Evolutionary conservation across 257 asterid genomes (phyloP), one percentile per base, ranked within the genome.

Genomic region (Apocynum venetum): DNA sequence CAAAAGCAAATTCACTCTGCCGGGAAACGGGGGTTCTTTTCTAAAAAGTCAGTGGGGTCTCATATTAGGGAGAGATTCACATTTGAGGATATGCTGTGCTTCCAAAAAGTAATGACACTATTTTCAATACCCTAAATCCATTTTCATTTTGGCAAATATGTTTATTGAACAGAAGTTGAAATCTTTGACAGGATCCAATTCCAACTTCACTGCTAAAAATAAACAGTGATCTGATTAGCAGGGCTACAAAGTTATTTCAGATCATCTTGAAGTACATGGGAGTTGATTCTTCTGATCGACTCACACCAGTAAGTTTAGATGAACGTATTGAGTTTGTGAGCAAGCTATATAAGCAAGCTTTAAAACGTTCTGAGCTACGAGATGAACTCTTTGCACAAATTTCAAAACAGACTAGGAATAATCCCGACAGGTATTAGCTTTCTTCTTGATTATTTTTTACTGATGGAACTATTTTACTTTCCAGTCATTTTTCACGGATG

Each of bases 81-180:
- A 80, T 89, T 96, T 84, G 98, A 91, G 85, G 99, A 96, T 86
- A 96, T 96, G 99, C 83, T 96, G 49, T 91, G 96, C 81, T 96
- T 91, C 81, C 99, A 93, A 78, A 96, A 88, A 97, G 99, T 96
- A 83, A 79, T 73, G 55, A 53, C 41, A 31, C 74, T 73, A 73
- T 69, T 76, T 80, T 70, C 46, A 74, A 73, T 73, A 49, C 44
- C 3, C 44, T 15, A 15, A 19, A n/a, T 19, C 36, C 13, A 25
- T 10, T 73, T 48, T 46, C 49, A 4, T 72, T 73, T 36, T 72
- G 44, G 52, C 40, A 49, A 46, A 20, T 40, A 69, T 14, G 60
- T 59, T 44, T 49, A n/a, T n/a, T 75, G 67, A 80, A 80, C 56
- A 64, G 56, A 49, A 77, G 68, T 82, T 79, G 36, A 78, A 44